Conservation (phyloP, 192 early-diverging fungal species). For the Entrophospora sp. region DNA sequence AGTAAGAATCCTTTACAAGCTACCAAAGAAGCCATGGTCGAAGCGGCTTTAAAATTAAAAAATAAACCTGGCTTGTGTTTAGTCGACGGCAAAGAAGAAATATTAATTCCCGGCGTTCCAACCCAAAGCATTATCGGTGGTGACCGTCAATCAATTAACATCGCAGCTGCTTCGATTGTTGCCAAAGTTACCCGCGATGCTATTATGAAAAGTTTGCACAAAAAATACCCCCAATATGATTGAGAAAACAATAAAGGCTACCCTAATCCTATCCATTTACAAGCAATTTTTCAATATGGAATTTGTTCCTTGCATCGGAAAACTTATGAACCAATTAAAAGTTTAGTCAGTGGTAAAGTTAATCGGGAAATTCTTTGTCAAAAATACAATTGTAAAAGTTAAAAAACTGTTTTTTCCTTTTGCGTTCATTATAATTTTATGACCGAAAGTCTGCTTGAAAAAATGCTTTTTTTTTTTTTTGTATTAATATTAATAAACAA, state of each 20-base stretch:
- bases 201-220: background rate
- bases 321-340: slow-evolving; percentile 1
- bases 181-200: slow-evolving; percentile 5
- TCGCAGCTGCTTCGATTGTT: background rate
- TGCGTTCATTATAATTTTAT: no score
- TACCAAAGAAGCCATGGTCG: slow-evolving; percentile 7
- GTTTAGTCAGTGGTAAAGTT: background rate
- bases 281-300: background rate
- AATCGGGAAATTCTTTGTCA: background rate
- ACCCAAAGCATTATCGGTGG: slow-evolving; percentile 1
- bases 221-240: slow-evolving; percentile 1
- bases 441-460: no score
- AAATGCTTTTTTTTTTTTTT: no score
- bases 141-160: background rate
- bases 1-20: background rate
- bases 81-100: slow-evolving; percentile 11
- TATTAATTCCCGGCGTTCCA: background rate
- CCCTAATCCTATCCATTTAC: background rate
- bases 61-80: slow-evolving; percentile 4
- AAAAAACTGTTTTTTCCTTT: no score
- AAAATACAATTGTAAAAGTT: background rate
- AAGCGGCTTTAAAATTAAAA: slow-evolving; percentile 1
- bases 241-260: background rate
- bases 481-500: no score
- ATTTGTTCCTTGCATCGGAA: background rate